Evolutionary conservation across 1,284 basidiomycete genomes (phyloP), one percentile per base, ranked within the genome.

Genomic region (Quambalaria eucalypti): DNA sequence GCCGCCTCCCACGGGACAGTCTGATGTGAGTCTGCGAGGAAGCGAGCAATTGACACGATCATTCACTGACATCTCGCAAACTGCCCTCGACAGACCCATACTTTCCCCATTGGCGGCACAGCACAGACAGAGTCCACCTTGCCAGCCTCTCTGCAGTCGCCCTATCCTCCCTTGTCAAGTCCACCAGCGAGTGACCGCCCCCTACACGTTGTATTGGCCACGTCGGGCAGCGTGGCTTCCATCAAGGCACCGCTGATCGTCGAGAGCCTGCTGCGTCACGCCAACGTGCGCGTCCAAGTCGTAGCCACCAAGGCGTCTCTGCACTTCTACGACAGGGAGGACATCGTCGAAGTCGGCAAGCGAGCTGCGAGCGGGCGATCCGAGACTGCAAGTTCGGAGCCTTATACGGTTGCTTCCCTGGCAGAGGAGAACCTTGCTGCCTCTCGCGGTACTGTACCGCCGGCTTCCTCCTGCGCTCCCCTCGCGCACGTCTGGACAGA

Each of bases 201-300:
- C 9, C 52, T 64, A 44, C 79, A 96, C 72, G 82, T 96, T 36
- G 78, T 97, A 5, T 78, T 98, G 39, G 85, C 93, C 50, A 84
- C 87, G 0, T 89, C 90, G 0, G 92, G 93, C 10, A 93, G 89
- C 66, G 93, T 98, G 0, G 93, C 93, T 0, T 89, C 88, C 51
- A 83, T 98, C 69, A 97, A 97, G 73, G 84, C 87, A 0, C 90
- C 91, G 1, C 79, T 93, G 36, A 96, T 98, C 52, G 87, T 90
- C 2, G 77, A 82, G 28, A 84, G 85, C 59, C 79, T 97, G 30
- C 78, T 86, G 51, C 78, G 79, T 87, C 83, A 88, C 69, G 71
- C 77, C 49, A 81, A 84, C 54, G 85, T 96, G 51, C 83, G 83
- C 42, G 82, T 98, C 0, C 84, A 96, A 70, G 84, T 97, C 4